Conservation (phyloP, 2,329 filamentous ascomycete species). For the Aspergillus neoniger region DNA sequence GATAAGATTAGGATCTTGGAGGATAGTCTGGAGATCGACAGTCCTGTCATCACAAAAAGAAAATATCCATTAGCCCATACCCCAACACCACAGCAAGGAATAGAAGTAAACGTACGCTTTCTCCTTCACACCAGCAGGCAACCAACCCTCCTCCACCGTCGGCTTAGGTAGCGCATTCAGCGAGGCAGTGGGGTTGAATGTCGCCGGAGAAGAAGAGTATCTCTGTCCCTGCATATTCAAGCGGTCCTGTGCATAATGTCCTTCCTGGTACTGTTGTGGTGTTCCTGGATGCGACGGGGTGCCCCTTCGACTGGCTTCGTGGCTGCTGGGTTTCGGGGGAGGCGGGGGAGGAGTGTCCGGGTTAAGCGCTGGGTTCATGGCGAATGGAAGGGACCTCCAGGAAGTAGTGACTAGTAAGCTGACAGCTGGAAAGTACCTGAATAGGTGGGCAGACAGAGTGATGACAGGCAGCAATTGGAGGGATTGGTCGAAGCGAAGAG, state of each 20-base stretch:
- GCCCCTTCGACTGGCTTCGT: constrained; percentile 66
- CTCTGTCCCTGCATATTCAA: constrained; percentile 10
- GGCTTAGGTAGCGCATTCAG: constrained; percentile 30
- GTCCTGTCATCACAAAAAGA: constrained; percentile 27
- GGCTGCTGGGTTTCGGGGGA: constrained; percentile 70
- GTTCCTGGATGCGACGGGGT: constrained; percentile 57
- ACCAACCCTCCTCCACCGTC: constrained; percentile 65
- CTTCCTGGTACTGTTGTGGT: constrained; percentile 38
- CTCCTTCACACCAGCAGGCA: constrained; percentile 73
- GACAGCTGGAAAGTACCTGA: not conserved
- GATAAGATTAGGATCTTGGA: constrained; percentile 69
- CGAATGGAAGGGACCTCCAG: not conserved
- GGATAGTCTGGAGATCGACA: constrained; percentile 69
- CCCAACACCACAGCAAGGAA: too few species aligned
- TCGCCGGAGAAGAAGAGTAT: constrained; percentile 15
- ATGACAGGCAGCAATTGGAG: constrained; percentile 4
- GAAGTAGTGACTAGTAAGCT: not conserved
- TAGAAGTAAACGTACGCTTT: constrained; percentile 66
- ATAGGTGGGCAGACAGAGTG: not conserved
- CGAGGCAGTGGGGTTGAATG: constrained; percentile 14
- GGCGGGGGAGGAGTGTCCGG: constrained; percentile 65
- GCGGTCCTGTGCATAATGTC: constrained; percentile 24
- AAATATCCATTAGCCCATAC: not conserved
- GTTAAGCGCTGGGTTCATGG: constrained; percentile 41
- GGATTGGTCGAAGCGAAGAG: not conserved